Base-by-base conservation (phyloP, 352 stramenopile species). In the Hyaloperonospora arabidopsidis region DNA sequence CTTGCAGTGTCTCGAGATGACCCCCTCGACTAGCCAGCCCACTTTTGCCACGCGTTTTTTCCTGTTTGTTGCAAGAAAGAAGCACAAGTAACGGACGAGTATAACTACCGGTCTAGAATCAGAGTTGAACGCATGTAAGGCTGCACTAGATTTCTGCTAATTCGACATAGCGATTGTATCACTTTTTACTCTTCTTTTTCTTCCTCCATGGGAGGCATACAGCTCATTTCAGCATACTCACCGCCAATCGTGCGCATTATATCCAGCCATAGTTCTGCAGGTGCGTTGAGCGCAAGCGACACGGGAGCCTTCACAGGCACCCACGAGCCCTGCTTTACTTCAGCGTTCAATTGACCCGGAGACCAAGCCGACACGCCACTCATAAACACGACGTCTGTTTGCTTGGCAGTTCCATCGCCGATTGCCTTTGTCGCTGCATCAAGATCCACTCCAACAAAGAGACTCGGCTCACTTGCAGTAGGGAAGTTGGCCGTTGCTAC, bases 381-480 rank as follows among this genome's bases (percentile, higher is more conserved):
- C 65, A 93, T 65, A 56, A 91, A 93, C 51, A 90, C 71, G 1
- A 93, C 63, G 44, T 93, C 73, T 15, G 62, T 72, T 49, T 74
- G 73, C 56, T 83, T 62, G 15, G 74, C 61, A 47, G 54, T 69
- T 38, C 86, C 56, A 21, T 74, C 60, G 36, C 88, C 67, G 36
- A 86, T 68, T 1, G 78, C 71, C 13, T 69, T 70, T n/a, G 77
- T 72, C 13, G 82, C 82, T 0, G 62, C 53, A 36, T 86, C 74
- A 0, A 93, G 61, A 58, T 93, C 75, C 1, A 85, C 59, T n/a
- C 77, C 79, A 3, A 84, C 60, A 51, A 85, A 93, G 29, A 89
- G 64, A 39, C 63, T 69, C 22, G 73, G 67, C 7, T 86, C 65
- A 13, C 54, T 49, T 7, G 18, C 59, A 38, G 38, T 74, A 35